These are phyloP conservation scores for Plectosphaerella plurivora DNA, from an alignment of 2,329 filamentous ascomycete genomes.

Conservation along the genomic window DNA sequence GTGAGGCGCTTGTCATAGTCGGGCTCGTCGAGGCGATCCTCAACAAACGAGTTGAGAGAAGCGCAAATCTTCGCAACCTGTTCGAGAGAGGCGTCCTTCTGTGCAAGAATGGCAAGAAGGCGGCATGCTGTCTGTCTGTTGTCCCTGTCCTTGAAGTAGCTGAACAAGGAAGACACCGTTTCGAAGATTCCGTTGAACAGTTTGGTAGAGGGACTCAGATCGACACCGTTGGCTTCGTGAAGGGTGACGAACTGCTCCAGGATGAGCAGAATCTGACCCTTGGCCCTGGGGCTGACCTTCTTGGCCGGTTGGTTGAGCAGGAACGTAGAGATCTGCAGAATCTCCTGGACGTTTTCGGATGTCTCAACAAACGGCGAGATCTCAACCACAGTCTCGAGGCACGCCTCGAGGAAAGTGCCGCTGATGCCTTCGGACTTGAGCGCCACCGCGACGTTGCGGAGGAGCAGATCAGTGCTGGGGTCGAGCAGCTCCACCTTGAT, in stretches of 20 bases:
- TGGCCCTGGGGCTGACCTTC: constrained; percentile 76
- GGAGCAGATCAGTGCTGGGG: constrained; percentile 53
- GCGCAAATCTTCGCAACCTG: constrained; percentile 67
- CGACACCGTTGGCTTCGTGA: constrained; percentile 45
- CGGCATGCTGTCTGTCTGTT: constrained; percentile 72
- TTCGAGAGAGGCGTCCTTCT: constrained; percentile 54
- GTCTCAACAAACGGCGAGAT: constrained; percentile 67
- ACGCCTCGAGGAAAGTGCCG: constrained; percentile 73
- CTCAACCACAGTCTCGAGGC: constrained; percentile 73
- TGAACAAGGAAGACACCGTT: constrained; percentile 76
- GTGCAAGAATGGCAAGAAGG: constrained; percentile 67
- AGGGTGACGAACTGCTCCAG: constrained; percentile 75
- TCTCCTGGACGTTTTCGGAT: constrained; percentile 65
- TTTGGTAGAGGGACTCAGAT: constrained; percentile 6
- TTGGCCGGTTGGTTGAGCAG: constrained; percentile 81
- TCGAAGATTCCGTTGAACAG: constrained; percentile 65
- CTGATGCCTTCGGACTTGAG: constrained; percentile 57
- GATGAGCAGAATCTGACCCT: constrained; percentile 74
- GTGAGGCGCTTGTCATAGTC: constrained; percentile 79
- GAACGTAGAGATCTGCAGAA: constrained; percentile 76
- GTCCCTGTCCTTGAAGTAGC: constrained; percentile 79
- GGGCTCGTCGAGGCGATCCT: constrained; percentile 72
- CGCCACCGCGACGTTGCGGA: constrained; percentile 64
- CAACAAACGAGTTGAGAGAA: constrained; percentile 75
- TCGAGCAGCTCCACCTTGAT: constrained; percentile 53